Conservation (phyloP, 2,329 filamentous ascomycete genomes). For the Aspergillus bombycis region DNA sequence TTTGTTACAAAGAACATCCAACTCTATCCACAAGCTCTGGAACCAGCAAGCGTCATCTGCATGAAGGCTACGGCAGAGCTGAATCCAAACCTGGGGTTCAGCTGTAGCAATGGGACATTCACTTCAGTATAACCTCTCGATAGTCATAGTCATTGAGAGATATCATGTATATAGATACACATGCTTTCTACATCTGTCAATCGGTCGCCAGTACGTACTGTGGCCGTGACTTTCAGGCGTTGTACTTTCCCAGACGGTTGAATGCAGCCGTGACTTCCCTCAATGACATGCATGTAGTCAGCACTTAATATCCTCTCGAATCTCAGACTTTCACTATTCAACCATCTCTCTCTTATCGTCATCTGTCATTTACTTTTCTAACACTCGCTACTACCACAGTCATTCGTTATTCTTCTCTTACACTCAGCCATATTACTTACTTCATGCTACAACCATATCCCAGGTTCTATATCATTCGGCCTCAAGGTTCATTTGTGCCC, state of each 20-base stretch:
- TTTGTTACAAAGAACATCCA: slow-evolving; percentile 38
- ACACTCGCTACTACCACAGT: neutral
- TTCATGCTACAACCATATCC: slow-evolving; percentile 31
- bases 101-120: slow-evolving; percentile 41
- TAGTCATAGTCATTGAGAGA: neutral
- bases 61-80: slow-evolving; percentile 37
- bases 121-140: slow-evolving; percentile 11
- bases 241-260: neutral
- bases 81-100: slow-evolving; percentile 40
- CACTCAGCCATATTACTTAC: slow-evolving; percentile 9
- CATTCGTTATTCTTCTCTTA: slow-evolving; percentile 5
- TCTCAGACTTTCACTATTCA: neutral
- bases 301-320: neutral
- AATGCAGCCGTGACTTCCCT: neutral
- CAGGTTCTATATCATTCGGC: slow-evolving; percentile 44
- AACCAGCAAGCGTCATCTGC: slow-evolving; percentile 37
- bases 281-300: neutral
- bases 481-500: slow-evolving; percentile 39
- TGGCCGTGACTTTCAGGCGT: neutral
- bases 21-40: slow-evolving; percentile 35
- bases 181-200: neutral
- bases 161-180: neutral
- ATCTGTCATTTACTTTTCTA: neutral
- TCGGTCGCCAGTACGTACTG: neutral
- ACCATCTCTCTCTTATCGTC: neutral